Evolutionary conservation across 768 basidiomycete species (phyloP).

Genomic region (Suillus americanus): DNA sequence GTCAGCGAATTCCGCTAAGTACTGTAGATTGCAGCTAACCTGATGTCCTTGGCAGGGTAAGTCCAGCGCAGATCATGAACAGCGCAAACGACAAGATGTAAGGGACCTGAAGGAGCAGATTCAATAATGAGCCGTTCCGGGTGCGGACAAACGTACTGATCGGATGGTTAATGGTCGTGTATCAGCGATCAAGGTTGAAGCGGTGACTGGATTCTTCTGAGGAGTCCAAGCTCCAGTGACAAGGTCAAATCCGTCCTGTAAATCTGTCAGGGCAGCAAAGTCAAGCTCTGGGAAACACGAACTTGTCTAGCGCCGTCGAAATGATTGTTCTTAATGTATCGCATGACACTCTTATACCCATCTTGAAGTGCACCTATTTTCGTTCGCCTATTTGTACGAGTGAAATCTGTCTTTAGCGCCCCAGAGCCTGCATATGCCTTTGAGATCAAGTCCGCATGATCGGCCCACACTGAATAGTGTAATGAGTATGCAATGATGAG

Average conservation of each 20-base stretch:
- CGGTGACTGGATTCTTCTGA: conserved; percentile 67
- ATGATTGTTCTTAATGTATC: conserved; percentile 96
- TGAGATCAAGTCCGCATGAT: conserved; percentile 90
- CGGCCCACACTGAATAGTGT: conserved; percentile 81
- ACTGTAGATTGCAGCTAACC: conserved; percentile 48
- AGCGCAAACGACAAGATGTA: conserved; percentile 76
- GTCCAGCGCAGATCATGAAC: conserved; percentile 85
- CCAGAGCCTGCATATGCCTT: conserved; percentile 93
- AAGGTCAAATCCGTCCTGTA: conserved; percentile 92
- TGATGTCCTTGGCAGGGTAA: conserved; percentile 84
- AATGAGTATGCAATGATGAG: conserved; percentile 12
- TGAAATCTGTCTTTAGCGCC: conserved; percentile 96
- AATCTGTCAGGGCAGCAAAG: conserved; percentile 1
- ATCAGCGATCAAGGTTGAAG: conserved; percentile 74
- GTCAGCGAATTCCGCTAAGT: conserved; percentile 2
- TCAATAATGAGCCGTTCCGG: conserved; percentile 8
- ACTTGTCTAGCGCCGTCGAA: conserved; percentile 94
- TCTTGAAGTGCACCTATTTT: conserved; percentile 80
- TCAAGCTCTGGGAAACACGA: conserved; percentile 10
- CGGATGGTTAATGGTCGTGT: conserved; percentile 79
- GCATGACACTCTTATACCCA: conserved; percentile 75
- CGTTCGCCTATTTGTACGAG: conserved; percentile 88
- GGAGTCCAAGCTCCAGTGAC: conserved; percentile 91
- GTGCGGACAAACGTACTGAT: conserved; percentile 53
- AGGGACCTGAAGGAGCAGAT: conserved; percentile 61